phyloP scores from a whole-genome alignment of 148 eudicot genomes.

The Camellia granthamiana region DNA sequence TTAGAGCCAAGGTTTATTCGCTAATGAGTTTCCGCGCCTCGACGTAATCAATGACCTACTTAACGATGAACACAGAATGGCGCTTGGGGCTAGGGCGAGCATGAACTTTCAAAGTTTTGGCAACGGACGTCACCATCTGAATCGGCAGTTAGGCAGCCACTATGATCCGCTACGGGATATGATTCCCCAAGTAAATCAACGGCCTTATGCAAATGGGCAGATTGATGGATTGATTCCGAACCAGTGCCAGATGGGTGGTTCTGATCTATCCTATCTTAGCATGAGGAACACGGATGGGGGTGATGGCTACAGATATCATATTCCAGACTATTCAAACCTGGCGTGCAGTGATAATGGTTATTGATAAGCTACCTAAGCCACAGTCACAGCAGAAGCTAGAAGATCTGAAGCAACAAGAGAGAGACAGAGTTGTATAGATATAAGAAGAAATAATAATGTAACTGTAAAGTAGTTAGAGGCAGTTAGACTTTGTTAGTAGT shows the following conservation, averaged over 20 bases:
- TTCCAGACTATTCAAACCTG: too few relatives aligned
- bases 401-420: too few relatives aligned
- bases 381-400: too few relatives aligned
- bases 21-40: slow-evolving; percentile 50
- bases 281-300: slow-evolving; percentile 36
- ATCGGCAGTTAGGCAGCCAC: slow-evolving; percentile 34
- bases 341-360: too few relatives aligned
- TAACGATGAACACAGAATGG: slow-evolving; percentile 60
- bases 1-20: slow-evolving; percentile 40
- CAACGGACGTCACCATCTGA: slow-evolving; percentile 10
- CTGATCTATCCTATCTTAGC: slow-evolving; percentile 40
- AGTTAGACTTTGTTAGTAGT: slow-evolving; percentile 4
- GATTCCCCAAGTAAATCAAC: slow-evolving; percentile 41
- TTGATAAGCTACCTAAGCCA: too few relatives aligned
- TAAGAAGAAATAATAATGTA: slow-evolving; percentile 14
- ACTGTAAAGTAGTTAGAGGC: slow-evolving; percentile 26
- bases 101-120: slow-evolving; percentile 34
- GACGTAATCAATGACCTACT: slow-evolving; percentile 68
- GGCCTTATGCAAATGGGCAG: slow-evolving; percentile 57
- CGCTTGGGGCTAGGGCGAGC: slow-evolving; percentile 19
- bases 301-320: slow-evolving; percentile 55
- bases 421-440: background rate
- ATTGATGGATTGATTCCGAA: slow-evolving; percentile 41
- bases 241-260: slow-evolving; percentile 57
- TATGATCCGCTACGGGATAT: slow-evolving; percentile 49